phyloP scores from a whole-genome alignment of 179 eudicot species.

The Gypsophila paniculata region DNA sequence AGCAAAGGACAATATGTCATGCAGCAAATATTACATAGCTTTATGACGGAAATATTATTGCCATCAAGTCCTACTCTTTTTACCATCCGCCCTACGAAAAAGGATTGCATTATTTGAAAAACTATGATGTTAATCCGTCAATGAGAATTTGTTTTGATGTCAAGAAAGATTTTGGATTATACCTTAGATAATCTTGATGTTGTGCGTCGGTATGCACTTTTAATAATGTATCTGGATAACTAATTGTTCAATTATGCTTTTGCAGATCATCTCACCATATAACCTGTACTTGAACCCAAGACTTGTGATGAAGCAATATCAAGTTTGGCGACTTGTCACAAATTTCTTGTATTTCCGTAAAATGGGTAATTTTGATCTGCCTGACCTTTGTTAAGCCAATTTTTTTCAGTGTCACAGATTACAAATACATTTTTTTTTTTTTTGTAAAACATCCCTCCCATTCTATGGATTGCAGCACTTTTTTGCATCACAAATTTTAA shows the following conservation, averaged over 20 bases:
- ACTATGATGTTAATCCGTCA: background rate
- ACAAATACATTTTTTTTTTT: background rate
- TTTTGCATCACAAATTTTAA: no score
- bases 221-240: background rate
- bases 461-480: no score
- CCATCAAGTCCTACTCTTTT: background rate
- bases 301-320: constrained; percentile 82
- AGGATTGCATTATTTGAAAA: background rate
- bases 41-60: background rate
- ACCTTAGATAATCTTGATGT: background rate
- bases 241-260: constrained; percentile 11
- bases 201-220: background rate
- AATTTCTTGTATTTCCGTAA: constrained; percentile 90
- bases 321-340: constrained; percentile 89
- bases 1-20: background rate
- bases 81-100: background rate
- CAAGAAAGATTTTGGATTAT: background rate
- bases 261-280: constrained; percentile 88
- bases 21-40: background rate
- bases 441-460: background rate
- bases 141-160: background rate
- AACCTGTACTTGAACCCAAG: constrained; percentile 79
- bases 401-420: background rate
- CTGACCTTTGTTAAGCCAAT: background rate
- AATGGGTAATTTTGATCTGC: constrained; percentile 57